A percentile compares a stretch with the other conserved stretches of the same genome.
These are phyloP conservation scores for Neonectria sp. DNA, from an alignment of 2,329 filamentous ascomycete genomes.

Conservation along the genomic window DNA sequence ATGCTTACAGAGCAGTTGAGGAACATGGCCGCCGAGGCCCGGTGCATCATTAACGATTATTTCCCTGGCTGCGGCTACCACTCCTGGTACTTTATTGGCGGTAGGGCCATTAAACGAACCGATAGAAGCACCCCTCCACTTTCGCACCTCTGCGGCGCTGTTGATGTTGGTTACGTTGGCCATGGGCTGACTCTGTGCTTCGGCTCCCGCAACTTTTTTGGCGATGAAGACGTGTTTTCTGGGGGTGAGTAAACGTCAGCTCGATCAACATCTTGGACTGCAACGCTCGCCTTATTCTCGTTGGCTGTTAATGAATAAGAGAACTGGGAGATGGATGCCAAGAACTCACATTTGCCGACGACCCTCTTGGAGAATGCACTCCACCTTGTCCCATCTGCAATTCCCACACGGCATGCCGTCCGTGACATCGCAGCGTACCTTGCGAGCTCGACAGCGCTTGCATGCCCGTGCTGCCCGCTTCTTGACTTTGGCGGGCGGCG, in stretches of 20 bases:
- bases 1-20: constrained; percentile 64
- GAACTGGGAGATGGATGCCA: not conserved
- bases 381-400: not conserved
- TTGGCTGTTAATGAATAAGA: not conserved
- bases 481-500: not conserved
- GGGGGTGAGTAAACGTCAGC: not conserved
- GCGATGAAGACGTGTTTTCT: not conserved
- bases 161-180: not conserved
- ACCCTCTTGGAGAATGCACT: not conserved
- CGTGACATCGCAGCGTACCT: not conserved
- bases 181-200: not conserved
- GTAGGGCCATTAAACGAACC: not conserved
- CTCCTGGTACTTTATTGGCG: not conserved
- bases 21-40: constrained; percentile 58
- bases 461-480: not conserved
- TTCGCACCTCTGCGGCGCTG: not conserved
- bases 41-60: not conserved
- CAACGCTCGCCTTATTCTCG: not conserved
- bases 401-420: not conserved
- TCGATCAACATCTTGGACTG: not conserved
- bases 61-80: not conserved
- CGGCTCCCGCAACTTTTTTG: not conserved
- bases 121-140: not conserved
- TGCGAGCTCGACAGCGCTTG: not conserved
- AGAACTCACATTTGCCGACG: not conserved